Base-by-base conservation (phyloP, 352 stramenopile genomes). In the Pythium biforme region DNA sequence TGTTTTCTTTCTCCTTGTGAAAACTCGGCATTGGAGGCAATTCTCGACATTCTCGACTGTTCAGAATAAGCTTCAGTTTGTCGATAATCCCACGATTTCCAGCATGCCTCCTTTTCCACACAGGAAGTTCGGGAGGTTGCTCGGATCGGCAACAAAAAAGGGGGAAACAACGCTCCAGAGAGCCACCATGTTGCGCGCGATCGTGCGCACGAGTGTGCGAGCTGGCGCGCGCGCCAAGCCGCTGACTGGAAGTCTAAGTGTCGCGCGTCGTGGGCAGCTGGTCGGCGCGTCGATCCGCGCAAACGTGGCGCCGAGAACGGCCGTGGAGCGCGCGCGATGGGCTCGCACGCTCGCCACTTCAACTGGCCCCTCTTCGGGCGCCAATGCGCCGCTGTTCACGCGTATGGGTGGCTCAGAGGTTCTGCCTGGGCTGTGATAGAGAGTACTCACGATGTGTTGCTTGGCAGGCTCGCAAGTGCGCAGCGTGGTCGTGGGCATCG, bases 401-500 rank as follows among this genome's bases (percentile, higher is more conserved):
- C 17, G 40, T 31, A 26, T 48, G 27, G 40, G 15, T 55, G 33
- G 6, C 33, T 11, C 4, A 31, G 52, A 34, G 5, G 31, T 37
- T 37, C 1, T 37, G 4, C 29, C 29, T 9, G 31, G 3, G 33
- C 20, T 14, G 9, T 25, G 27, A 2, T n/a, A n/a, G n/a, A n/a
- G n/a, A n/a, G n/a, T n/a, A n/a, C n/a, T n/a, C n/a, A n/a, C n/a
- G n/a, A n/a, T 31, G 15, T 29, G 33, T 51, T 15, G 29, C 3
- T 51, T 19, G 25, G 40, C 40, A 65, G 63, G 52, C 29, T 41
- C 49, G 11, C 63, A 59, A 47, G 12, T 47, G 33, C 27, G 43
- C 34, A 57, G 33, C 25, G 55, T 65, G 5, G 56, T 74, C 40
- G 69, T 55, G 14, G 59, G 61, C 5, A 64, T 64, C 14, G 60